phyloP scores from a whole-genome alignment of 495 filamentous ascomycete species.

The Rusavskia elegans region DNA sequence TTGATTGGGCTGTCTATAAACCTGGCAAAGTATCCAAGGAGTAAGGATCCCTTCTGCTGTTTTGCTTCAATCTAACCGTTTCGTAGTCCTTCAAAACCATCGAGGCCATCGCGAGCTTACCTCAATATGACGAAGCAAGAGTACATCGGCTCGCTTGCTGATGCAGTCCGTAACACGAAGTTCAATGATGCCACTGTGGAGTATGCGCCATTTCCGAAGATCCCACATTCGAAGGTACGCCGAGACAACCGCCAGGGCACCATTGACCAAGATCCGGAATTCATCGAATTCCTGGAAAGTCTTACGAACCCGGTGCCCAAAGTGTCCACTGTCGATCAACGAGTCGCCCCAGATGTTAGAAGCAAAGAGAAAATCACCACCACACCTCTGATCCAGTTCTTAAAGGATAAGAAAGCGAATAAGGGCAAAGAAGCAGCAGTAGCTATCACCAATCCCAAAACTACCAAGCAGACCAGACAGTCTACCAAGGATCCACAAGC shows the following conservation, averaged over 20 bases:
- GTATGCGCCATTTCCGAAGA: conserved; percentile 65
- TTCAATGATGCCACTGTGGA: conserved; percentile 72
- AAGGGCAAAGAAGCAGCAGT: conserved; percentile 55
- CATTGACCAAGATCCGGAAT: conserved; percentile 90
- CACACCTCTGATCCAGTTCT: conserved; percentile 79
- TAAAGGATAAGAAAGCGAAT: conserved; percentile 78
- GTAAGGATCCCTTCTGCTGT: conserved; percentile 29
- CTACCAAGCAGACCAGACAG: conserved; percentile 27
- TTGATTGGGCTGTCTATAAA: conserved; percentile 68
- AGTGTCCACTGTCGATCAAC: conserved; percentile 30
- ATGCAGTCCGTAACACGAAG: conserved; percentile 42
- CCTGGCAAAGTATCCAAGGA: conserved; percentile 79
- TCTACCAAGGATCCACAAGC: conserved; percentile 32
- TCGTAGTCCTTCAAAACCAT: conserved; percentile 58
- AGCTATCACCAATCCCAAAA: conserved; percentile 16
- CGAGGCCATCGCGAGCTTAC: conserved; percentile 61
- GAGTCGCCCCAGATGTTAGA: conserved; percentile 36
- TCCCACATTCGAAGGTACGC: conserved; percentile 51
- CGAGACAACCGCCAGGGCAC: conserved; percentile 79
- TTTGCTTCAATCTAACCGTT: conserved; percentile 1
- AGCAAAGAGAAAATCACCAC: conserved; percentile 51
- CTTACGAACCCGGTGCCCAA: conserved; percentile 62
- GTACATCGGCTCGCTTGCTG: conserved; percentile 42
- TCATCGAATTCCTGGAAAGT: conserved; percentile 79
- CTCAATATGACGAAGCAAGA: conserved; percentile 50